Conservation (phyloP, 1,284 basidiomycete species). For the Tylopilus orsonianus region DNA sequence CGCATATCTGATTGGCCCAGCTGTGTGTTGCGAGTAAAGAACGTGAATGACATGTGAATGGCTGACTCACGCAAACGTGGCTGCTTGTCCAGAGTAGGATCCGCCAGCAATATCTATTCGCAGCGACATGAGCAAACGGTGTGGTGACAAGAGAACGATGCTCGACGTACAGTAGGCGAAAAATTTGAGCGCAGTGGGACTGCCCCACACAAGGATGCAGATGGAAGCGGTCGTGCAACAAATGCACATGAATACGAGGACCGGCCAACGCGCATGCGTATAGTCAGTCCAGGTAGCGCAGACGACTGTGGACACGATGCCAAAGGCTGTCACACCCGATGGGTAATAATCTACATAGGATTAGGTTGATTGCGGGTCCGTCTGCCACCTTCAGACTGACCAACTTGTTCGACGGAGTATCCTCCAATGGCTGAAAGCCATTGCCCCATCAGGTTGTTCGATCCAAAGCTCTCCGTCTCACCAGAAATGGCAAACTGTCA, state of each 20-base stretch:
- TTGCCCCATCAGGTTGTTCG: slow-evolving; percentile 76
- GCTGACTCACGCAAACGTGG: slow-evolving; percentile 62
- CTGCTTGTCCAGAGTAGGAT: slow-evolving; percentile 66
- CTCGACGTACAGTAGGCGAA: slow-evolving; percentile 61
- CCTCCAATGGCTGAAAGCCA: slow-evolving; percentile 66
- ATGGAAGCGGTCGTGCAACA: slow-evolving; percentile 54
- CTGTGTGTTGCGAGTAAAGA: slow-evolving; percentile 25
- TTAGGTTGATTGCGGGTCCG: background rate
- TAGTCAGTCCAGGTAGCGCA: slow-evolving; percentile 65
- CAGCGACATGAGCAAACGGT: background rate
- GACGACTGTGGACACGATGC: slow-evolving; percentile 58
- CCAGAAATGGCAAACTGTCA: slow-evolving; percentile 60
- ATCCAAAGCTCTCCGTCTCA: slow-evolving; percentile 69
- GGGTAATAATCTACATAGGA: slow-evolving; percentile 56
- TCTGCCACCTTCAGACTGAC: slow-evolving; percentile 31
- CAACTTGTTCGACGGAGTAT: slow-evolving; percentile 60
- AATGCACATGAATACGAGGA: slow-evolving; percentile 62
- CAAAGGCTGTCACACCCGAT: slow-evolving; percentile 63
- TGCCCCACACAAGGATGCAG: slow-evolving; percentile 57
- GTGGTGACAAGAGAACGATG: background rate
- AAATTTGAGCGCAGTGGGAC: slow-evolving; percentile 58
- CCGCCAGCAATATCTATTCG: slow-evolving; percentile 57
- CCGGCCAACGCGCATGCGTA: slow-evolving; percentile 57
- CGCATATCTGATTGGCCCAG: slow-evolving; percentile 74
- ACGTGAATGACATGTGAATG: background rate